Base-by-base conservation (phyloP, 2,329 filamentous ascomycete genomes). In the Aspergillus novoparasiticus region DNA sequence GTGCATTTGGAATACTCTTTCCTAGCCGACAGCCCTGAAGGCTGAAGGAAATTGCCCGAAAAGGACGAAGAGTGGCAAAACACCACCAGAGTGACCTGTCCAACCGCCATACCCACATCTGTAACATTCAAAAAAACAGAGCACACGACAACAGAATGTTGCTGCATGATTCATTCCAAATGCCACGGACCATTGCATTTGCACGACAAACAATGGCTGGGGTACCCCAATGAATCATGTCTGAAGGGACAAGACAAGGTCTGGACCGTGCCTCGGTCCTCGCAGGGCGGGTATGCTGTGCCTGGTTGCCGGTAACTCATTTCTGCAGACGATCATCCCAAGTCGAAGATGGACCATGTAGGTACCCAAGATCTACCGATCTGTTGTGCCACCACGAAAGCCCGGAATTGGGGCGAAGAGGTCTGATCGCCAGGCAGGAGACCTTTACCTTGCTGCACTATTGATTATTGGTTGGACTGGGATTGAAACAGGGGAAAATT, bases 361-460 rank as follows among this genome's bases (percentile, higher is more conserved):
- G 6, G 28, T 21, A 57, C 26, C 23, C 26, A 51, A 36, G 57
- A 59, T 59, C 58, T 45, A 54, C 58, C 21, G 36, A 54, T 54
- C 32, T 12, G 36, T 45, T 59, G 26, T 59, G 58, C 54, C 54
- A 59, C 58, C n/a, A 23, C 12, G n/a, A 45, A 59, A 54, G 48
- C 48, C 50, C 36, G 58, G 58, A 43, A 45, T 28, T 30, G 50
- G 39, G 39, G 43, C 12, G 16, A 41, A 59, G 58, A 41, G 58
- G 48, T 59, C 58, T 54, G 58, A 59, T 59, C 58, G 48, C 58
- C 36, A 53, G 32, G 32, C 34, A 53, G 34, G 48, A 51, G 50
- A 28, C 36, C 26, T 41, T 23, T 53, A 6, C 58, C 46, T 59
- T 59, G 58, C 48, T 41, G 48, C 28, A 59, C 46, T 43, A 59